Percentiles rank a stretch among this genome's conserved stretches.
Evolutionary conservation across 805 yeast genomes (phyloP).

Genomic region (Metschnikowia henanensis): DNA sequence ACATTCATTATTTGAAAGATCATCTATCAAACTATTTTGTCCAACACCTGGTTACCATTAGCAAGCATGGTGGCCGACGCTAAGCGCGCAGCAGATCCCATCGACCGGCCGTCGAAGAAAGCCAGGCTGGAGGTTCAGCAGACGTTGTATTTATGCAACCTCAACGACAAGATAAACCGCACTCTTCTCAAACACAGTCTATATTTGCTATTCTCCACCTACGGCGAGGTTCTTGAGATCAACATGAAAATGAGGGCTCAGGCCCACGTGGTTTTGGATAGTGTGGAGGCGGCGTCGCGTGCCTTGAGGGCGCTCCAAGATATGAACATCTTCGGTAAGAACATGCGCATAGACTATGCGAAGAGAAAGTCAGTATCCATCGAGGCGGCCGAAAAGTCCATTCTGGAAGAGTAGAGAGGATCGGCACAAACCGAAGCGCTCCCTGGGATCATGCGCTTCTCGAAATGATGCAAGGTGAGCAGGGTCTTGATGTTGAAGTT

Average conservation of each 20-base stretch:
- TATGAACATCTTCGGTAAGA: conserved; percentile 52
- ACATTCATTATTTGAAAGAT: too few relatives aligned
- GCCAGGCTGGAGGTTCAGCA: conserved; percentile 25
- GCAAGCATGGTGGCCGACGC: conserved; percentile 4
- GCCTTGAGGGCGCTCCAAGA: conserved; percentile 51
- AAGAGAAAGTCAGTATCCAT: conserved; percentile 27
- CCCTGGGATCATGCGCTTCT: too few relatives aligned
- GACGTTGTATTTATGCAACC: conserved; percentile 59
- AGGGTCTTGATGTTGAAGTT: too few relatives aligned
- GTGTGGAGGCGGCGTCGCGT: conserved; percentile 47
- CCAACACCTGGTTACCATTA: too few relatives aligned
- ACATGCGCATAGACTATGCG: conserved; percentile 39
- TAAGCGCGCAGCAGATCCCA: conserved; percentile 4
- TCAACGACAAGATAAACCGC: conserved; percentile 55
- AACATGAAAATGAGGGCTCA: conserved; percentile 58
- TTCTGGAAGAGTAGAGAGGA: conserved; percentile 8
- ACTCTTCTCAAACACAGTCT: conserved; percentile 50
- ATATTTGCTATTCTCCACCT: conserved; percentile 58
- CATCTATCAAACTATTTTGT: too few relatives aligned
- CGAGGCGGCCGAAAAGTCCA: conserved; percentile 13
- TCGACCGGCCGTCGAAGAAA: conserved; percentile 8
- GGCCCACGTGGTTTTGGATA: conserved; percentile 59
- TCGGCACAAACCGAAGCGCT: not conserved
- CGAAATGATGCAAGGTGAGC: too few relatives aligned
- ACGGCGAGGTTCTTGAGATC: conserved; percentile 63